phyloP scores from a whole-genome alignment of 129 eudicot genomes.

The Dittrichia graveolens region DNA sequence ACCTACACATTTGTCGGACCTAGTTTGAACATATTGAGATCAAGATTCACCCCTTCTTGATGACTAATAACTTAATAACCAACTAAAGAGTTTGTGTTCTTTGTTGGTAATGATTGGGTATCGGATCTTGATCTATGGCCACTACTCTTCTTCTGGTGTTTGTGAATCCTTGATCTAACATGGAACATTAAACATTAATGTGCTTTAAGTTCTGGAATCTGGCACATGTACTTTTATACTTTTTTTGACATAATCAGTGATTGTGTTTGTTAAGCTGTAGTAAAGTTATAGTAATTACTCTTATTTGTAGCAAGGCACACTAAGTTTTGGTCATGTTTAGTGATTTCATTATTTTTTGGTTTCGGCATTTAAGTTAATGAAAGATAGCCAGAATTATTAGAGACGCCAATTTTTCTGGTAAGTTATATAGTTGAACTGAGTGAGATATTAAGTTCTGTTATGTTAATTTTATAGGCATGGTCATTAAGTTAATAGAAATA shows the following conservation, averaged over 20 bases:
- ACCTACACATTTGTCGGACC: background rate
- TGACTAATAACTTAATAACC: background rate
- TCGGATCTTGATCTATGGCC: background rate
- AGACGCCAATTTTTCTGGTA: background rate
- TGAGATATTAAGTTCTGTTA: background rate
- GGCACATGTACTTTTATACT: background rate
- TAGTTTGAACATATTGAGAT: background rate
- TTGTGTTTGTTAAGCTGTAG: slow-evolving; percentile 6
- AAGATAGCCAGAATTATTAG: slow-evolving; percentile 4
- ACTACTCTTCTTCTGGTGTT: background rate
- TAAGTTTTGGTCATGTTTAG: background rate
- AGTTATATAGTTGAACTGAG: background rate
- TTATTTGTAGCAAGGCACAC: background rate
- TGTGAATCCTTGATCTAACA: background rate
- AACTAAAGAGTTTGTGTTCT: background rate
- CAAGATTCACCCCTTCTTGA: background rate
- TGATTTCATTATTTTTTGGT: slow-evolving; percentile 8
- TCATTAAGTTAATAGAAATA: slow-evolving; percentile 15
- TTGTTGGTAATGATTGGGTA: background rate
- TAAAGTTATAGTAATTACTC: slow-evolving; percentile 4
- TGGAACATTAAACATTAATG: background rate
- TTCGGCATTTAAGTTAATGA: background rate
- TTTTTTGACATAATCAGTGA: slow-evolving; percentile 8
- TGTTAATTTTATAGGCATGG: background rate
- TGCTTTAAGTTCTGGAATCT: background rate